A percentile compares a stretch with the other conserved stretches of the same genome.
Conservation (phyloP, 441 rosid genomes). For the Theobroma grandiflorum region DNA sequence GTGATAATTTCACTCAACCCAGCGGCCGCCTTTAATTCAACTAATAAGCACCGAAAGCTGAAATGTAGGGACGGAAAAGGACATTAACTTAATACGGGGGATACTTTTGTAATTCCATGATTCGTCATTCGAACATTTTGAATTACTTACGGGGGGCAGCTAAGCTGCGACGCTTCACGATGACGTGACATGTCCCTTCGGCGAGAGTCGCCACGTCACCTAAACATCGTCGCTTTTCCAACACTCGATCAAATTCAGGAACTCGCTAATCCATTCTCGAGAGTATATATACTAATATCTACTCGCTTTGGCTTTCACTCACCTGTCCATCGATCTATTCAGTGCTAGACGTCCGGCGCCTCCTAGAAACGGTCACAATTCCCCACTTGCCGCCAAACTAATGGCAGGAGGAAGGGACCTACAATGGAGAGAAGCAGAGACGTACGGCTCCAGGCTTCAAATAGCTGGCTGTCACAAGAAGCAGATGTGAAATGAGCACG, state of each 20-base stretch:
- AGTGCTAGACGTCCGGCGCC: not conserved
- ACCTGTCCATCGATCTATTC: not conserved
- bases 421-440: not conserved
- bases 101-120: not conserved
- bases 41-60: too few species aligned
- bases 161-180: slow-evolving; percentile 9
- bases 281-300: not conserved
- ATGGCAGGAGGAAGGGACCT: not conserved
- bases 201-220: slow-evolving; percentile 8
- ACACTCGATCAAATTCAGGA: not conserved
- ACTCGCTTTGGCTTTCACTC: slow-evolving; percentile 21
- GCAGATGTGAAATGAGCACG: slow-evolving; percentile 3
- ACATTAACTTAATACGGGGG: not conserved
- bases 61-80: slow-evolving; percentile 15
- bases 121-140: not conserved
- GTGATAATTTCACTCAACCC: too few species aligned
- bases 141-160: not conserved
- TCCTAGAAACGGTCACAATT: not conserved
- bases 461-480: not conserved
- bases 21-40: too few species aligned
- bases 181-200: slow-evolving; percentile 29
- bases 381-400: not conserved
- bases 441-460: not conserved
- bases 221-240: not conserved
- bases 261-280: not conserved